Percentiles rank a stretch among this genome's conserved stretches.
phyloP scores from a whole-genome alignment of 768 basidiomycete species.

The Rhodotorula kratochvilovae region DNA sequence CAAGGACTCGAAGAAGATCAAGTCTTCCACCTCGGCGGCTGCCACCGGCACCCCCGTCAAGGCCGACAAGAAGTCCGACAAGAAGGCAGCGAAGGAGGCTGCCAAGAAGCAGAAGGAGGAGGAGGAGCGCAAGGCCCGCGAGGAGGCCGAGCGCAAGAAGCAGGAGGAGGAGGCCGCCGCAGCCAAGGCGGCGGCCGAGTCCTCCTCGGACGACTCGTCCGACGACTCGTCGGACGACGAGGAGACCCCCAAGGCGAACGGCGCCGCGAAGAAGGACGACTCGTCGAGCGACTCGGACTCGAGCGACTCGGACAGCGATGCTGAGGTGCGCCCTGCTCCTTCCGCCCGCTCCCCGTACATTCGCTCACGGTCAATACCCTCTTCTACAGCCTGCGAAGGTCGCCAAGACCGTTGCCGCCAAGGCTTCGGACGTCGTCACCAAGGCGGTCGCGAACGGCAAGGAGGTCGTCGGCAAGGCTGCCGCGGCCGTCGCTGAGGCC shows the following conservation, averaged over 20 bases:
- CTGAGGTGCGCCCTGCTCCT: slow-evolving; percentile 39
- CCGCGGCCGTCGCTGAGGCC: slow-evolving; percentile 5
- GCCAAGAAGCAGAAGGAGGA: slow-evolving; percentile 28
- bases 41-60: slow-evolving; percentile 30
- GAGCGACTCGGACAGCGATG: slow-evolving; percentile 28
- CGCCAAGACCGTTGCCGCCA: slow-evolving; percentile 23
- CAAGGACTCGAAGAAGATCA: slow-evolving; percentile 37
- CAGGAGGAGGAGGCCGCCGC: slow-evolving; percentile 24
- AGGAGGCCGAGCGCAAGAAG: slow-evolving; percentile 38
- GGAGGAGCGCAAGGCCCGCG: slow-evolving; percentile 46
- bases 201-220: slow-evolving; percentile 7
- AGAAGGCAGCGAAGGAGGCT: slow-evolving; percentile 28
- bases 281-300: slow-evolving; percentile 36
- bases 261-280: slow-evolving; percentile 46
- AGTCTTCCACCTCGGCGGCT: slow-evolving; percentile 25
- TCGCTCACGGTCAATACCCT: slow-evolving; percentile 1
- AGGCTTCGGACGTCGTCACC: slow-evolving; percentile 37
- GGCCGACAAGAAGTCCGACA: slow-evolving; percentile 33
- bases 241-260: slow-evolving; percentile 39
- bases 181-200: slow-evolving; percentile 10
- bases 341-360: slow-evolving; percentile 33
- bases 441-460: slow-evolving; percentile 35
- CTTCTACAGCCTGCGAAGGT: slow-evolving; percentile 36
- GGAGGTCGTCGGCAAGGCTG: slow-evolving; percentile 35
- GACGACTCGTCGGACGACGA: slow-evolving; percentile 26